Conservation (phyloP, 2,329 filamentous ascomycete genomes). For the Alternaria triticimaculans region DNA sequence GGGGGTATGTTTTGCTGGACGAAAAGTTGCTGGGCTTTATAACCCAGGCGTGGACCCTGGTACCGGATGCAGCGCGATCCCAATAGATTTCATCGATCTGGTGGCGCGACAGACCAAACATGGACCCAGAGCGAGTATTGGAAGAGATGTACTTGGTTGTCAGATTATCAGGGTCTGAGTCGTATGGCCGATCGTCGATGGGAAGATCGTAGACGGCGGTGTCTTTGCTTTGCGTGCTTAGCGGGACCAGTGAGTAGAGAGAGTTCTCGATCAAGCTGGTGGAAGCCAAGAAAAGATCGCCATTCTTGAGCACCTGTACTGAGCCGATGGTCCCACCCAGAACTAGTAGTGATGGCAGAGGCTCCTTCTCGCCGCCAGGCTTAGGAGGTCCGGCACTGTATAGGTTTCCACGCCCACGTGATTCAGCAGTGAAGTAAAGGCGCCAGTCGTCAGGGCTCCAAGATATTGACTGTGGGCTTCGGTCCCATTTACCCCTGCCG, state of each 20-base stretch:
- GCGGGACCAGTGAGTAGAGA: constrained; percentile 66
- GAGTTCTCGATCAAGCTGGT: constrained; percentile 76
- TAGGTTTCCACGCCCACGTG: constrained; percentile 70
- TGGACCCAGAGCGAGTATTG: constrained; percentile 68
- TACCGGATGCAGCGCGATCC: constrained; percentile 64
- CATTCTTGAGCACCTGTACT: constrained; percentile 59
- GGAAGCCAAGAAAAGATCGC: constrained; percentile 68
- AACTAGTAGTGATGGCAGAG: constrained; percentile 37
- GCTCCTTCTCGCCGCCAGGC: constrained; percentile 15
- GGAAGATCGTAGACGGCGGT: constrained; percentile 27
- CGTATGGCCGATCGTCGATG: constrained; percentile 27
- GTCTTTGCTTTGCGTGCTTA: constrained; percentile 19
- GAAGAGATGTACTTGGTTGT: constrained; percentile 62
- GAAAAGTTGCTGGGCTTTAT: constrained; percentile 71
- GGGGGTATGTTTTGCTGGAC: constrained; percentile 73
- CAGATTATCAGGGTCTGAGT: constrained; percentile 31
- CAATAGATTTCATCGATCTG: constrained; percentile 76
- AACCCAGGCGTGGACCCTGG: constrained; percentile 73
- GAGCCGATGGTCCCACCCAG: constrained; percentile 49
- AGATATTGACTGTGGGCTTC: constrained; percentile 58
- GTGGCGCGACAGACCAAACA: constrained; percentile 68
- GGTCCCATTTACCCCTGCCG: constrained; percentile 66
- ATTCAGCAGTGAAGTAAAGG: constrained; percentile 77
- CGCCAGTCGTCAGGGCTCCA: constrained; percentile 63
- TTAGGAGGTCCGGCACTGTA: constrained; percentile 43